phyloP scores from a whole-genome alignment of 148 eudicot genomes.

The Beta vulgaris region DNA sequence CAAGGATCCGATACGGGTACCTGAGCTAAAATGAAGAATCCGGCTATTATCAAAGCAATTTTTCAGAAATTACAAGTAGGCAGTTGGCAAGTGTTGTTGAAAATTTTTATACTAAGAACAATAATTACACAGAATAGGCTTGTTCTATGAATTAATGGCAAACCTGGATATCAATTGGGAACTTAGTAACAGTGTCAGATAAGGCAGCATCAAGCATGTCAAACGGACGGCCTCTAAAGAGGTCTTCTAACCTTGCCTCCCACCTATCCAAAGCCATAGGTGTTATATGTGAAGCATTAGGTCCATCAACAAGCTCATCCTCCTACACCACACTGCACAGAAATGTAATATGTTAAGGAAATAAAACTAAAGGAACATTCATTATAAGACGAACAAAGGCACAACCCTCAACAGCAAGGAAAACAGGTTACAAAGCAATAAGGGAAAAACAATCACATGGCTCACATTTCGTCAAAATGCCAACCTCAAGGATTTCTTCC shows the following conservation, averaged over 20 bases:
- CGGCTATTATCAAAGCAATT: not conserved
- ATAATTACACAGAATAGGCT: not conserved
- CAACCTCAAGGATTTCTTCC: not conserved
- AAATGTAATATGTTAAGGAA: slow-evolving; percentile 1
- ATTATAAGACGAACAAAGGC: not conserved
- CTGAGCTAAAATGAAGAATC: no score
- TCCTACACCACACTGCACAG: slow-evolving; percentile 91
- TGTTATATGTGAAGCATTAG: slow-evolving; percentile 95
- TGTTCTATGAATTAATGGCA: not conserved
- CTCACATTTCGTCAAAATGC: not conserved
- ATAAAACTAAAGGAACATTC: no score
- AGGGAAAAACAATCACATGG: not conserved
- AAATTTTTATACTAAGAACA: not conserved
- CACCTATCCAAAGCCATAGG: slow-evolving; percentile 89
- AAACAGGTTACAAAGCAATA: not conserved
- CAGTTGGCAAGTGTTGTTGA: not conserved
- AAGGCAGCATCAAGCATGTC: slow-evolving; percentile 99
- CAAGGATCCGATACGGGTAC: no score
- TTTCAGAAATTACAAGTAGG: not conserved
- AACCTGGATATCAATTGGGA: slow-evolving; percentile 98
- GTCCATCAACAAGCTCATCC: slow-evolving; percentile 99
- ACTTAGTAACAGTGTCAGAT: slow-evolving; percentile 81
- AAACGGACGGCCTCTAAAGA: slow-evolving; percentile 84
- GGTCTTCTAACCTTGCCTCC: slow-evolving; percentile 89
- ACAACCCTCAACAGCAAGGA: not conserved